Base-by-base conservation (phyloP, 441 rosid species). In the Iberis amara region DNA sequence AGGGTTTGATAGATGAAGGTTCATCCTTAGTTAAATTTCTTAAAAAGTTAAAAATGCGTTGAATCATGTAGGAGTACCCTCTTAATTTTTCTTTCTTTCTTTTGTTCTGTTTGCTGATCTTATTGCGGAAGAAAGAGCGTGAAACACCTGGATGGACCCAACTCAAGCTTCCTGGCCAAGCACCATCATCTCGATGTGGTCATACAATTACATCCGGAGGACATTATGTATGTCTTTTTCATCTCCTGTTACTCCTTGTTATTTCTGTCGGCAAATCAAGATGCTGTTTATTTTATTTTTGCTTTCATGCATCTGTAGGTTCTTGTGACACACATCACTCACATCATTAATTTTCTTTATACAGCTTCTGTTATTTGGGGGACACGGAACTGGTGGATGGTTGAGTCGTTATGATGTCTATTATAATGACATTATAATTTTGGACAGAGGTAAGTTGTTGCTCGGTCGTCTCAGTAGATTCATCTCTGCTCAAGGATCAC, bases 301-400 rank as follows among this genome's bases (percentile, higher is more conserved):
- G 33, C 21, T 62, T 26, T 55, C 7, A 7, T 35, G 30, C 27
- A 40, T 38, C 14, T 12, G 23, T 43, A 14, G n/a, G 39, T 31
- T 37, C 3, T 5, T 15, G 3, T 14, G 31, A 53, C 46, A 4
- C 40, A 21, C 47, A 53, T 36, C 24, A 38, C 61, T 36, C 53
- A 10, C 52, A 35, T 36, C 47, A 53, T 10, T 53, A 7, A 10
- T 47, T 35, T 28, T 36, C 4, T 48, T 26, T 43, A 66, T 79
- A 66, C 80, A 94, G 99, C 92, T 94, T 64, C 73, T 94, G 75
- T 66, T 94, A 71, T 94, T 89, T 65, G 99, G 99, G 56, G 99
- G 99, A 54, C 97, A 89, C 66, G 95, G 97, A 51, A 94, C 96
- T 64, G 97, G 99, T 58, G 99, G 99, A 52, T 94, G 97, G 99